phyloP scores from a whole-genome alignment of 495 filamentous ascomycete species.

The Xylaria bambusicola region DNA sequence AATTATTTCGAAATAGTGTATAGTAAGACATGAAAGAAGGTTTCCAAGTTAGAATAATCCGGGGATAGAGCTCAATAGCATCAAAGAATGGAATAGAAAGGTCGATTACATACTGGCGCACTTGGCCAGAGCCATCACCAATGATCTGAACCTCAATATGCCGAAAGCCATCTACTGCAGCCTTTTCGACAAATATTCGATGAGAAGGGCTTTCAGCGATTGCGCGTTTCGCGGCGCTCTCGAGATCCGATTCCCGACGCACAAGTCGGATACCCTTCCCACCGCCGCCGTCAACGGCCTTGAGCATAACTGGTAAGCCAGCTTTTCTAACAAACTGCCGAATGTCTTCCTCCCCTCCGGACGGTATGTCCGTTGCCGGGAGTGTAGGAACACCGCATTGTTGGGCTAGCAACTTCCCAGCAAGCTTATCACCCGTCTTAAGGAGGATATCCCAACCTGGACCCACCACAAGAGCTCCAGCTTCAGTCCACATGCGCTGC shows the following conservation, averaged over 20 bases:
- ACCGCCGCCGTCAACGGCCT: slow-evolving; percentile 56
- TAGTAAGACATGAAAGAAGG: too few relatives aligned
- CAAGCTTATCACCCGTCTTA: slow-evolving; percentile 58
- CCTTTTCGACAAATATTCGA: slow-evolving; percentile 39
- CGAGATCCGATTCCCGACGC: slow-evolving; percentile 39
- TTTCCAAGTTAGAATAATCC: too few relatives aligned
- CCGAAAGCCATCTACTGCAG: slow-evolving; percentile 44
- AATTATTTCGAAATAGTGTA: too few relatives aligned
- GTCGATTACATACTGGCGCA: slow-evolving; percentile 36
- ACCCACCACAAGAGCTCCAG: slow-evolving; percentile 53
- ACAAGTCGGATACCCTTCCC: slow-evolving; percentile 55
- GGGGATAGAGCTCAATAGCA: neutral
- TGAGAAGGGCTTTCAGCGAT: slow-evolving; percentile 33
- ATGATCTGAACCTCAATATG: slow-evolving; percentile 63
- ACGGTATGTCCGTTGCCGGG: slow-evolving; percentile 49
- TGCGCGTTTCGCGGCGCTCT: slow-evolving; percentile 42
- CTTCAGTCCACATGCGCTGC: slow-evolving; percentile 52
- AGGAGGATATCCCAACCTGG: slow-evolving; percentile 54
- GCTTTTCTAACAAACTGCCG: slow-evolving; percentile 45
- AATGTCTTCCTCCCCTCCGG: slow-evolving; percentile 40
- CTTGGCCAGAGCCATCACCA: slow-evolving; percentile 56
- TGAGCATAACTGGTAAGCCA: slow-evolving; percentile 61
- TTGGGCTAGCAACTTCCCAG: slow-evolving; percentile 55
- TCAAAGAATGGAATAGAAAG: neutral
- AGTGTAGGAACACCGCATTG: slow-evolving; percentile 57